Base-by-base conservation (phyloP, 768 basidiomycete genomes). In the Hericium alpestre region DNA sequence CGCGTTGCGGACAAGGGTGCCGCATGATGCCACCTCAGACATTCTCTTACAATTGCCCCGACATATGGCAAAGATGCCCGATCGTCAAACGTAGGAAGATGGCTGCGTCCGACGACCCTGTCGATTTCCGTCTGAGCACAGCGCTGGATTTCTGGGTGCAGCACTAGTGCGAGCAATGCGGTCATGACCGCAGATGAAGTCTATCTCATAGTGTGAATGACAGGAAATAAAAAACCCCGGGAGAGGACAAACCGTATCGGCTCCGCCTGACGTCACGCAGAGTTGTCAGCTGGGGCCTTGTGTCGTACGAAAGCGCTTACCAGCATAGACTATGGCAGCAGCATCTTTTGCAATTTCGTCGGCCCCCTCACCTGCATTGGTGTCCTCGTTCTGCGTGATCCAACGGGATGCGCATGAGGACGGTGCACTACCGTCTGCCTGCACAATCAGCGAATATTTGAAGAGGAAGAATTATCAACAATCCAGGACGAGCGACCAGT, bases 81-180 rank as follows among this genome's bases (percentile, higher is more conserved):
- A 43, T 61, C 60, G 16, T 56, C 48, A 16, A 56, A 41, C 2
- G 58, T 47, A 0, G 59, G 59, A 18, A 54, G 49, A 15, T 39
- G 49, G 18, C 47, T 12, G 10, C 37, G 27, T 32, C 53, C 57
- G 5, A 58, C 40, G 27, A 58, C 38, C 5, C 25, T 32, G 32
- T 61, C 59, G 20, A 61, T 23, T 38, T 61, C 59, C 12, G 43
- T 32, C 22, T 51, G 56, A 11, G 59, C 59, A 23, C 52, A 51
- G n/a, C 13, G 27, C 23, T 61, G 59, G 2, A 58, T 50, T 9
- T 55, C 52, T 4, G 59, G 59, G 40, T 61, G 58, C 23, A 61
- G 40, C 9, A 59, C 38, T 32, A 56, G 56, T 3, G 58, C 58
- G 32, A 59, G 38, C 16, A 55, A 15, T n/a, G 41, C 18, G 22